A percentile compares a stretch with the other conserved stretches of the same genome.
phyloP scores from a whole-genome alignment of 305 asterid species.

The Rubia balearica region DNA sequence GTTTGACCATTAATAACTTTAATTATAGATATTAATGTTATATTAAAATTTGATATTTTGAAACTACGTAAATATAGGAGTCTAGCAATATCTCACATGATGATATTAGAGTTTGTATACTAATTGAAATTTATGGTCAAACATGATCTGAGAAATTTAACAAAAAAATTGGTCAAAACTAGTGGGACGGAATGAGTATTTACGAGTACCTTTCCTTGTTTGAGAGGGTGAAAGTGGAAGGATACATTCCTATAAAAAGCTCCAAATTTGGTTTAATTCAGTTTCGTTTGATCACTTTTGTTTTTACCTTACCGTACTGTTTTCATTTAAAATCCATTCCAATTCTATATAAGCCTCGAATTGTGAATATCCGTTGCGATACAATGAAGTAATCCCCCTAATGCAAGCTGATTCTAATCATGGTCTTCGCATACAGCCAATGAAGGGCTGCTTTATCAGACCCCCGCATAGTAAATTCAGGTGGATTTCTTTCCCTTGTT shows the following conservation, averaged over 20 bases:
- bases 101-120: too few species aligned
- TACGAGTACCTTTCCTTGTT: too few species aligned
- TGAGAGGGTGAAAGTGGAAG: not conserved
- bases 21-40: too few species aligned
- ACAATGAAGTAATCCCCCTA: not conserved
- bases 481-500: conserved; percentile 20
- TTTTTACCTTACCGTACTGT: not conserved
- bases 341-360: not conserved
- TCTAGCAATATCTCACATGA: too few species aligned
- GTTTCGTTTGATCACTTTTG: not conserved
- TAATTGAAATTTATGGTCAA: too few species aligned
- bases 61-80: too few species aligned
- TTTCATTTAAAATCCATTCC: not conserved
- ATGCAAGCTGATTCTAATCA: not conserved
- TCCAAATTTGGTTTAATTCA: not conserved
- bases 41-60: too few species aligned
- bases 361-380: conserved; percentile 30
- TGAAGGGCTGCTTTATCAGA: conserved; percentile 17
- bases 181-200: too few species aligned
- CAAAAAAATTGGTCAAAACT: too few species aligned
- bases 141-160: too few species aligned
- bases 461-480: conserved; percentile 24
- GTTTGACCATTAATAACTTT: too few species aligned
- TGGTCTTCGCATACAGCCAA: not conserved
- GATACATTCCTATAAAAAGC: not conserved